Conservation (phyloP, 179 eudicot species). For the Heliamphora pulchella region DNA sequence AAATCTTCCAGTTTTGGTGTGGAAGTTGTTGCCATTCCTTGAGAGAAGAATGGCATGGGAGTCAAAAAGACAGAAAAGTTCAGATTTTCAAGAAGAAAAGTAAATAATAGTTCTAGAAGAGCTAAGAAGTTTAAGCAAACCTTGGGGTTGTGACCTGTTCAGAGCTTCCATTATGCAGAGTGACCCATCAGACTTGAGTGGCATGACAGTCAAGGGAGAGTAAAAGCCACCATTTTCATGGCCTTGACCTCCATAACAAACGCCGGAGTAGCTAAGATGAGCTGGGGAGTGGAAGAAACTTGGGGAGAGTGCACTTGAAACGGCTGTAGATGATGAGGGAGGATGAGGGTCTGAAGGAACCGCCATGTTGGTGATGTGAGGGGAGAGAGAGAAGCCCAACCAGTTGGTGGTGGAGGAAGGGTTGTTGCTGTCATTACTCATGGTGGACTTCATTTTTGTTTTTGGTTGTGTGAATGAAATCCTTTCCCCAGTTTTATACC, state of each 20-base stretch:
- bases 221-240: constrained; percentile 31
- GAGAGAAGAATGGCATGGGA: too few species aligned
- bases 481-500: too few species aligned
- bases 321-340: constrained; percentile 1
- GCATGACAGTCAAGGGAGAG: constrained; percentile 56
- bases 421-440: constrained; percentile 30
- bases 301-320: constrained; percentile 16
- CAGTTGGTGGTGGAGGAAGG: constrained; percentile 15
- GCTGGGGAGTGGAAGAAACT: constrained; percentile 28
- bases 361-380: constrained; percentile 43
- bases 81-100: too few species aligned
- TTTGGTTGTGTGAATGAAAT: too few species aligned
- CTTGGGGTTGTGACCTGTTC: constrained; percentile 53
- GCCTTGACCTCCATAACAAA: constrained; percentile 28
- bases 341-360: constrained; percentile 14
- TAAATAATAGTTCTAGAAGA: too few species aligned
- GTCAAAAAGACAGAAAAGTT: too few species aligned
- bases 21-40: constrained; percentile 29
- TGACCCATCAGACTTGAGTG: constrained; percentile 83
- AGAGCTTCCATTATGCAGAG: constrained; percentile 78
- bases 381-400: constrained; percentile 64
- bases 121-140: constrained; percentile 16
- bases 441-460: constrained; percentile 31
- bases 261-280: constrained; percentile 17
- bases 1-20: constrained; percentile 77